Percentiles rank a stretch among this genome's conserved stretches.
Conservation (phyloP, 2,329 filamentous ascomycete genomes). For the Knufia fluminis region DNA sequence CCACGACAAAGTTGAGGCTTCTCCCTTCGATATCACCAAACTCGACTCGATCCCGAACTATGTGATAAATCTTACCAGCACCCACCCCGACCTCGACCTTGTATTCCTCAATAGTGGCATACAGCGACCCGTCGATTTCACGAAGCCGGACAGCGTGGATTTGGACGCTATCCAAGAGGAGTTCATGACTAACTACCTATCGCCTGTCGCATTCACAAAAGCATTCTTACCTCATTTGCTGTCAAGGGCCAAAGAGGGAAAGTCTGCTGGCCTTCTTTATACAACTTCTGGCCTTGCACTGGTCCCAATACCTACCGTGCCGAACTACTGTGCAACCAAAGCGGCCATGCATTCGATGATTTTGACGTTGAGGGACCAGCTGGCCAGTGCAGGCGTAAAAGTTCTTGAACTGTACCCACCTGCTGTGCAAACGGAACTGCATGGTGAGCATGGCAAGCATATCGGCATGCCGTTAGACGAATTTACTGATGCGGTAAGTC, state of each 20-base stretch:
- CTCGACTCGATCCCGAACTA: slow-evolving; percentile 40
- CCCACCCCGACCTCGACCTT: slow-evolving; percentile 44
- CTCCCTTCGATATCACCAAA: slow-evolving; percentile 44
- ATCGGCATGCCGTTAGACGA: slow-evolving; percentile 47
- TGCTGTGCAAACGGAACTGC: slow-evolving; percentile 48
- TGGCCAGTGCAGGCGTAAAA: slow-evolving; percentile 41
- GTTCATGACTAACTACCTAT: slow-evolving; percentile 43
- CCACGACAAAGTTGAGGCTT: slow-evolving; percentile 36
- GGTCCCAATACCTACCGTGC: slow-evolving; percentile 38
- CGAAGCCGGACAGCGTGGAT: slow-evolving; percentile 40
- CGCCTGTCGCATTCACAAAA: slow-evolving; percentile 41
- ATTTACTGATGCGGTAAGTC: slow-evolving; percentile 37
- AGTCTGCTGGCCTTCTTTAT: slow-evolving; percentile 35
- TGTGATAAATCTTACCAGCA: slow-evolving; percentile 29
- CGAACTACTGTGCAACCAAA: slow-evolving; percentile 48
- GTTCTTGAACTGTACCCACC: slow-evolving; percentile 49
- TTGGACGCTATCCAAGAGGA: slow-evolving; percentile 36
- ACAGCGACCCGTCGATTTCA: slow-evolving; percentile 42
- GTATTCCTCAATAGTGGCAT: slow-evolving; percentile 48
- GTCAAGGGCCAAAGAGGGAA: slow-evolving; percentile 33
- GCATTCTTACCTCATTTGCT: slow-evolving; percentile 41
- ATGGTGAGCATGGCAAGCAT: slow-evolving; percentile 45
- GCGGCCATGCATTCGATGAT: slow-evolving; percentile 48
- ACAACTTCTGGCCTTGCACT: slow-evolving; percentile 45
- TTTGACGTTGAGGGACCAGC: slow-evolving; percentile 42